Conservation (phyloP, 108 stramenopile species). For the Aureococcus anophagefferens region DNA sequence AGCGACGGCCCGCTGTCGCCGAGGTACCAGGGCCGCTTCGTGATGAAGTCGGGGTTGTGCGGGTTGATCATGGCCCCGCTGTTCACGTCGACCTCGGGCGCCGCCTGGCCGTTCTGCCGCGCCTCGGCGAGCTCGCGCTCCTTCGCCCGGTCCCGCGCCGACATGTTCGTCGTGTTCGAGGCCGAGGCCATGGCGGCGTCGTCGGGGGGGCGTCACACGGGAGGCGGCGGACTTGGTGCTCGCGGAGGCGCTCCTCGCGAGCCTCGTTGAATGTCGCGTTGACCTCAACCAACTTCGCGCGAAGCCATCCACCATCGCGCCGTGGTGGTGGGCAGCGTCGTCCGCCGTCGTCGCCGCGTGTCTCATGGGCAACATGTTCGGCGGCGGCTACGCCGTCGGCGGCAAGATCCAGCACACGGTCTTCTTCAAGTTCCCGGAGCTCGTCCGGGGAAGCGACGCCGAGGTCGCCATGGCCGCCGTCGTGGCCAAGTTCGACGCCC, state of each 20-base stretch:
- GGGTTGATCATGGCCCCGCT: constrained; percentile 90
- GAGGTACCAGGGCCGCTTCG: constrained; percentile 95
- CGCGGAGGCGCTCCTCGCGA: no score
- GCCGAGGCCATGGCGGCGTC: no score
- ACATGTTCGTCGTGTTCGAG: no score
- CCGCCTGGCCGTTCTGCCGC: constrained; percentile 59
- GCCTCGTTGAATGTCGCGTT: no score
- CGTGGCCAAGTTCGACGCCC: not conserved
- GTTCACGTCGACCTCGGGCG: constrained; percentile 68
- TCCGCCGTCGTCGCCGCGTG: no score
- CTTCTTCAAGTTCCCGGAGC: not conserved
- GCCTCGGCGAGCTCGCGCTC: constrained; percentile 59
- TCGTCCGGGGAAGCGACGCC: not conserved
- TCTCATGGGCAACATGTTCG: no score
- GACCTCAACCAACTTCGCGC: no score
- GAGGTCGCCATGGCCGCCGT: not conserved
- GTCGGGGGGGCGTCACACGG: no score
- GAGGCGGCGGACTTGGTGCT: no score
- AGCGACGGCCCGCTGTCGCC: constrained; percentile 71
- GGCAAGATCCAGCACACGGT: not conserved
- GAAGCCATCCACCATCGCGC: no score
- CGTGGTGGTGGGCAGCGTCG: no score
- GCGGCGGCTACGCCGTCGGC: no score
- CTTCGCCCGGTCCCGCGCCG: not conserved
- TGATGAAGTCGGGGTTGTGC: constrained; percentile 99